Conservation (phyloP, 2,329 filamentous ascomycete genomes). For the Arthroderma uncinatum region DNA sequence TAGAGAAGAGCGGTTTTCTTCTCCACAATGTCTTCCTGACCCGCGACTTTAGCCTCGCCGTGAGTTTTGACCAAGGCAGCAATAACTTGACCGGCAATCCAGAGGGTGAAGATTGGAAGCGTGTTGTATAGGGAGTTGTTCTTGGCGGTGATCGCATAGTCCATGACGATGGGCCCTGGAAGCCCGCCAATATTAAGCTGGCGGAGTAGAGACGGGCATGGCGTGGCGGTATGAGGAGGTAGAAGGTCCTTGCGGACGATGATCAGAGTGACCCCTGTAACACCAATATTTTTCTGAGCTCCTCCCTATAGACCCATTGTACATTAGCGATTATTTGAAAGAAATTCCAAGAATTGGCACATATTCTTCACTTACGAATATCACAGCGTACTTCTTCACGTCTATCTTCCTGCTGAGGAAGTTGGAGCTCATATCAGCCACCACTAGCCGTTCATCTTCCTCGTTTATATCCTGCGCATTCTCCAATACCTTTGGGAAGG, state of each 20-base stretch:
- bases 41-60: conserved; percentile 56
- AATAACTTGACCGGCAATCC: conserved; percentile 79
- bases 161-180: conserved; percentile 57
- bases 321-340: conserved; percentile 7
- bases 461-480: conserved; percentile 40
- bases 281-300: conserved; percentile 88
- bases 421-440: conserved; percentile 90
- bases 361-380: conserved; percentile 54
- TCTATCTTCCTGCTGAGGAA: conserved; percentile 74
- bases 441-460: conserved; percentile 61
- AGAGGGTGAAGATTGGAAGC: conserved; percentile 87
- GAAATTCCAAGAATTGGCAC: not conserved
- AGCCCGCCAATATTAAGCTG: conserved; percentile 60
- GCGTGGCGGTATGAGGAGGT: conserved; percentile 53
- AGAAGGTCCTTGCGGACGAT: conserved; percentile 74
- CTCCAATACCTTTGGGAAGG: conserved; percentile 55
- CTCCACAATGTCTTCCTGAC: conserved; percentile 62
- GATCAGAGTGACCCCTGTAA: conserved; percentile 73
- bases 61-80: conserved; percentile 57
- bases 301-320: conserved; percentile 41
- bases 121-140: conserved; percentile 97
- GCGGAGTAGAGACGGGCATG: conserved; percentile 57
- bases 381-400: conserved; percentile 64
- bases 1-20: conserved; percentile 72
- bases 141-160: conserved; percentile 76